phyloP scores from a whole-genome alignment of 331 rosid genomes.

The Malus hybrid region DNA sequence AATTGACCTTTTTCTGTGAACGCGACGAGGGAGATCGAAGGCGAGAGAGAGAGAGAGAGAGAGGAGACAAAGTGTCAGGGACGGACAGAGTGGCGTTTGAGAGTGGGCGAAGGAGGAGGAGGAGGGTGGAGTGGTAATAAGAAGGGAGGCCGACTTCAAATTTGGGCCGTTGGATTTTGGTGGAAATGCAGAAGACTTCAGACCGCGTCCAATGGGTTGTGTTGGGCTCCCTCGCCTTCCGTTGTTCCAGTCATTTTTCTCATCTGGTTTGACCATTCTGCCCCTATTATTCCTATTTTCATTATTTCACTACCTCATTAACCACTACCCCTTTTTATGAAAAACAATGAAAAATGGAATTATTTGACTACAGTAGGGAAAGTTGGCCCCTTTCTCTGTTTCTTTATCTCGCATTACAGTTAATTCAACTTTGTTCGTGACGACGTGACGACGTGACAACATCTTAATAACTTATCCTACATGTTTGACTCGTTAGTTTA shows the following conservation, averaged over 20 bases:
- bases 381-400: background rate
- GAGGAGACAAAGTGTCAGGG: too few relatives aligned
- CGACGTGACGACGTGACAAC: background rate
- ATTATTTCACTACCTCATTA: background rate
- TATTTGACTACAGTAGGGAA: background rate
- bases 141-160: constrained; percentile 24
- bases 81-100: background rate
- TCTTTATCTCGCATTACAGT: background rate
- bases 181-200: background rate
- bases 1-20: constrained; percentile 35
- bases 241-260: constrained; percentile 12
- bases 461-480: rapidly evolving
- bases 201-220: constrained; percentile 24
- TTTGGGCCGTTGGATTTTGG: constrained; percentile 48
- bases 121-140: background rate
- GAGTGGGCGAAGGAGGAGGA: constrained; percentile 9
- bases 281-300: background rate
- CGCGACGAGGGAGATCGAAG: constrained; percentile 10
- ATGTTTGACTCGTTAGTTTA: too few relatives aligned
- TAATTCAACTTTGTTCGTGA: too few relatives aligned
- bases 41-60: constrained; percentile 27
- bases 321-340: too few relatives aligned
- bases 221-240: background rate
- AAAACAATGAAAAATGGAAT: too few relatives aligned
- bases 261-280: background rate